Evolutionary conservation across 306 rosid genomes (phyloP).

Genomic region (Cicer bijugum): DNA sequence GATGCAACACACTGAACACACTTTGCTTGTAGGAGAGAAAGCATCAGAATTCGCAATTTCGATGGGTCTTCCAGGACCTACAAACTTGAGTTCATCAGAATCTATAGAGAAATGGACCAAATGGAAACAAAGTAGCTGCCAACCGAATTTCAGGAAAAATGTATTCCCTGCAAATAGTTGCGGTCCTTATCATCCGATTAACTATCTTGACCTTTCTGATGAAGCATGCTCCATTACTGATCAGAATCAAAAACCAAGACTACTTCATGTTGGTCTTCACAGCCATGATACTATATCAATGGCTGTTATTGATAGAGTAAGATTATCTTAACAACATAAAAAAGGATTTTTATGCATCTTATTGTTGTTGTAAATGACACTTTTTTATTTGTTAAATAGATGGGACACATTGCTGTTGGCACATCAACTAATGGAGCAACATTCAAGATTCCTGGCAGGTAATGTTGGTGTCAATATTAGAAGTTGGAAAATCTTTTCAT

Average conservation of each 20-base stretch:
- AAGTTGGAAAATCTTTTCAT: constrained; percentile 20
- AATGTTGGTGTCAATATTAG: constrained; percentile 23
- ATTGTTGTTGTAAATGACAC: constrained; percentile 27
- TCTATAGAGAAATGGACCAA: constrained; percentile 72
- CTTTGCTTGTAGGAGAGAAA: constrained; percentile 89
- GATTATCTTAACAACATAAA: constrained; percentile 22
- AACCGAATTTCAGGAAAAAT: constrained; percentile 85
- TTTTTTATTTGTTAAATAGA: constrained; percentile 53
- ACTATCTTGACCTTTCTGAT: constrained; percentile 40
- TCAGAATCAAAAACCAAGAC: constrained; percentile 45
- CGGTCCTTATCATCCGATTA: constrained; percentile 73
- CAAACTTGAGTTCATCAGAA: constrained; percentile 80
- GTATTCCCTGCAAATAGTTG: constrained; percentile 63
- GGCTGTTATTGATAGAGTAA: constrained; percentile 87
- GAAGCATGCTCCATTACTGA: constrained; percentile 49
- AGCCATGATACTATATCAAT: constrained; percentile 95
- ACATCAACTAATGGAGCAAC: constrained; percentile 97
- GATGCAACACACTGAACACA: constrained; percentile 77
- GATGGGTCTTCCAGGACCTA: constrained; percentile 94
- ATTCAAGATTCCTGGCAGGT: constrained; percentile 98
- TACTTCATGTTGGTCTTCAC: constrained; percentile 59
- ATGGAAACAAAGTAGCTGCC: constrained; percentile 81
- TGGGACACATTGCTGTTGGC: constrained; percentile 85
- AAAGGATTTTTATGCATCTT: not conserved
- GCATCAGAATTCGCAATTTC: constrained; percentile 87